Conservation (phyloP, 2,329 filamentous ascomycete genomes). For the Penicillium psychrosexuale region DNA sequence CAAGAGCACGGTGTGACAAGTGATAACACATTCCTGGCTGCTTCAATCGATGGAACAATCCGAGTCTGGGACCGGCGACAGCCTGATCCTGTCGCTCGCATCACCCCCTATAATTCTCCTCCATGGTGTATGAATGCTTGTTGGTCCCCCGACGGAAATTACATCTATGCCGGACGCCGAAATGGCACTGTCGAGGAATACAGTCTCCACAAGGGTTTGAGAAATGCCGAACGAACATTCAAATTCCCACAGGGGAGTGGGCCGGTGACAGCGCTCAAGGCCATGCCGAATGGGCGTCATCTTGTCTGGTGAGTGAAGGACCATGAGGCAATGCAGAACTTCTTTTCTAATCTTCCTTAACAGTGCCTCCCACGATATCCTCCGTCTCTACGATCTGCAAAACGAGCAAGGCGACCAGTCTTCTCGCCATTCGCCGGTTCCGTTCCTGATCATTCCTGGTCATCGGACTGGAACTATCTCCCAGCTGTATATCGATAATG, state of each 20-base stretch:
- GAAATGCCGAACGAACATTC: slow-evolving; percentile 72
- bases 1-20: slow-evolving; percentile 50
- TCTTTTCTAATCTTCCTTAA: slow-evolving; percentile 4
- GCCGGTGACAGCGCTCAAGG: slow-evolving; percentile 78
- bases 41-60: slow-evolving; percentile 53
- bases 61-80: slow-evolving; percentile 58
- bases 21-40: slow-evolving; percentile 80
- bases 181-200: slow-evolving; percentile 96
- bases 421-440: slow-evolving; percentile 73
- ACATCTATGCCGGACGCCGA: slow-evolving; percentile 84
- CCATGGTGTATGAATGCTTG: slow-evolving; percentile 98
- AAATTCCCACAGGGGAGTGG: slow-evolving; percentile 88
- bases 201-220: slow-evolving; percentile 74
- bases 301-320: slow-evolving; percentile 67
- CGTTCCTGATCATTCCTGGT: slow-evolving; percentile 94
- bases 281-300: slow-evolving; percentile 91
- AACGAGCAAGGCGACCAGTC: slow-evolving; percentile 62
- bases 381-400: slow-evolving; percentile 84
- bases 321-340: neutral
- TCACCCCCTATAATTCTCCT: slow-evolving; percentile 71
- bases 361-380: slow-evolving; percentile 87
- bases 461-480: slow-evolving; percentile 85
- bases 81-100: slow-evolving; percentile 72
- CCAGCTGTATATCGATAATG: slow-evolving; percentile 79
- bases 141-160: slow-evolving; percentile 94